Conservation (phyloP, 352 stramenopile genomes). For the Phytophthora citrophthora region DNA sequence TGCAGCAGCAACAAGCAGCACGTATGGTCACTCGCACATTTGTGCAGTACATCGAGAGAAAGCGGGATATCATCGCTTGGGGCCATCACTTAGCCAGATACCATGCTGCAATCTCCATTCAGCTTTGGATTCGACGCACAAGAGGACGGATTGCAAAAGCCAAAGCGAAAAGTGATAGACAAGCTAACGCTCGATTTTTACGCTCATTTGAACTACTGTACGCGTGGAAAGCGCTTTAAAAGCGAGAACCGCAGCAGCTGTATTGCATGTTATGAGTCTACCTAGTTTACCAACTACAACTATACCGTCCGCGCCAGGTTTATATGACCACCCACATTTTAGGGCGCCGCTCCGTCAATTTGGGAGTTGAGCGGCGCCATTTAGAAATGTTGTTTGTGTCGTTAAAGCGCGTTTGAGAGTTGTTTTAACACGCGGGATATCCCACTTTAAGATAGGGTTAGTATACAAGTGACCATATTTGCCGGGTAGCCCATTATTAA, state of each 20-base stretch:
- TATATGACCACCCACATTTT: too few relatives aligned
- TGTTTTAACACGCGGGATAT: too few relatives aligned
- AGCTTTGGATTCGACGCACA: constrained; percentile 53
- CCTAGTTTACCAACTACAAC: too few relatives aligned
- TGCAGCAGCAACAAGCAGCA: constrained; percentile 40
- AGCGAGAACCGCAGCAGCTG: constrained; percentile 37
- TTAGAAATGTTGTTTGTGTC: too few relatives aligned
- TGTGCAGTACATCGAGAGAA: constrained; percentile 42
- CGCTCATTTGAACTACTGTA: constrained; percentile 38
- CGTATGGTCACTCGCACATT: constrained; percentile 47
- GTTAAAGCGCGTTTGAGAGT: too few relatives aligned
- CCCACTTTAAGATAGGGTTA: too few relatives aligned
- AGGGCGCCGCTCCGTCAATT: too few relatives aligned
- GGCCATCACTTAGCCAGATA: constrained; percentile 51
- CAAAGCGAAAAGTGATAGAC: constrained; percentile 15
- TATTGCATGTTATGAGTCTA: too few relatives aligned
- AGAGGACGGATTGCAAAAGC: constrained; percentile 29
- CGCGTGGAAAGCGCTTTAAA: constrained; percentile 41
- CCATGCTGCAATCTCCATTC: constrained; percentile 60
- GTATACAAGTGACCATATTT: too few relatives aligned
- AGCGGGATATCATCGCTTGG: constrained; percentile 47
- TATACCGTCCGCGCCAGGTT: too few relatives aligned
- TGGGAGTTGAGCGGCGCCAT: too few relatives aligned
- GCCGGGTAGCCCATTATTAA: too few relatives aligned
- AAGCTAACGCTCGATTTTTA: constrained; percentile 39